Percentiles rank a stretch among this genome's conserved stretches.
These are phyloP conservation scores for Phanerodontia chrysosporium DNA, from an alignment of 768 basidiomycete species.

Conservation along the genomic window DNA sequence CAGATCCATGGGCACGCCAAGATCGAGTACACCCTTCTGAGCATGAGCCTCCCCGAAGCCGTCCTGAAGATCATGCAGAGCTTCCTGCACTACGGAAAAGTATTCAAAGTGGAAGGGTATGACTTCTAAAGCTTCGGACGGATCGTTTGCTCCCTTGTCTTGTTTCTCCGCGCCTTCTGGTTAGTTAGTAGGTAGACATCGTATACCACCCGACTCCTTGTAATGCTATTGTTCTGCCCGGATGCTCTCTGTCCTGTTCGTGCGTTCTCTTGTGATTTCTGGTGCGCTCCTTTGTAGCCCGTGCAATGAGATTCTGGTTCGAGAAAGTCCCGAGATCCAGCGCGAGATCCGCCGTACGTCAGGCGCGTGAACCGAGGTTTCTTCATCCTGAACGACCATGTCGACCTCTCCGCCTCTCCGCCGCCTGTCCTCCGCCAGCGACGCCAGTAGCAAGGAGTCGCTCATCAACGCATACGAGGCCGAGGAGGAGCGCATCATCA, in stretches of 20 bases:
- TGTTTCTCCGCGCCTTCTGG: neutral
- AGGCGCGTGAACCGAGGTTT: neutral
- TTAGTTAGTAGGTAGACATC: neutral
- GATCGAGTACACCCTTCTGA: constrained; percentile 87
- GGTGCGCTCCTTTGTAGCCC: neutral
- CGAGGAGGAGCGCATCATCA: constrained; percentile 86
- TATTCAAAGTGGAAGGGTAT: constrained; percentile 84
- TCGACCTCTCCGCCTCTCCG: constrained; percentile 53
- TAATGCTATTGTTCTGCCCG: constrained; percentile 2
- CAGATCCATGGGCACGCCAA: constrained; percentile 92
- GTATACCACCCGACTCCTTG: neutral
- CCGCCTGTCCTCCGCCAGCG: constrained; percentile 49
- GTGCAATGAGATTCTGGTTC: neutral
- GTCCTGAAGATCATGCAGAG: constrained; percentile 92
- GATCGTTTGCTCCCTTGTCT: neutral
- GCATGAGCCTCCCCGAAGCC: constrained; percentile 85
- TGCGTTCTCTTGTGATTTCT: neutral
- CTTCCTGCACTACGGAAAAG: constrained; percentile 82
- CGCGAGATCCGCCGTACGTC: neutral
- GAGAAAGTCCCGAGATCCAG: neutral
- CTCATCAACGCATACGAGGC: constrained; percentile 88
- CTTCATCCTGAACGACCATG: constrained; percentile 20
- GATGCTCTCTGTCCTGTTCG: neutral
- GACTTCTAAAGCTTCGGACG: constrained; percentile 49
- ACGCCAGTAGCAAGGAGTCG: constrained; percentile 59